phyloP scores from a whole-genome alignment of 2,329 filamentous ascomycete genomes.

The Whalleya microplaca region DNA sequence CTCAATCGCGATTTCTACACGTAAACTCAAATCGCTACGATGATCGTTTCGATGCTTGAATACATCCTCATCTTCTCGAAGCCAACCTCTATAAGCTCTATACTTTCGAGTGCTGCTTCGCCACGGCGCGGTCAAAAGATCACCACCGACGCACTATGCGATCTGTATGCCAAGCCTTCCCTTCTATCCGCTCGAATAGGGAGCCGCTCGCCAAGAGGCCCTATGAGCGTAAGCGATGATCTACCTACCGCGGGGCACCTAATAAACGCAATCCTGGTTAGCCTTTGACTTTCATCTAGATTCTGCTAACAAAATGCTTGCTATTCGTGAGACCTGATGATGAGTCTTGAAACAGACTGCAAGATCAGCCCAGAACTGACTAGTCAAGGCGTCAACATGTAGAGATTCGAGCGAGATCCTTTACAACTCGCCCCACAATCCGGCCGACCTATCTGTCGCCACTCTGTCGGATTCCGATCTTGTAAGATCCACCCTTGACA shows the following conservation, averaged over 20 bases:
- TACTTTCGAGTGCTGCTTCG: not conserved
- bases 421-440: not conserved
- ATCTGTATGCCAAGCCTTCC: not conserved
- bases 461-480: not conserved
- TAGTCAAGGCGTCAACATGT: not conserved
- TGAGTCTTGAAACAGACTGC: not conserved
- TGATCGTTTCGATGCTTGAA: not conserved
- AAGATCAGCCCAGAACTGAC: not conserved
- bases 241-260: not conserved
- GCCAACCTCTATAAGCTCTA: not conserved
- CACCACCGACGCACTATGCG: not conserved
- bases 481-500: not conserved
- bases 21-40: not conserved
- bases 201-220: too few relatives aligned
- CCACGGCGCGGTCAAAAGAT: too few relatives aligned
- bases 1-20: too few relatives aligned
- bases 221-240: not conserved
- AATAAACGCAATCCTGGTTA: not conserved
- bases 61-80: not conserved
- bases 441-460: not conserved
- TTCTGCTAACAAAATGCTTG: not conserved
- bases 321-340: not conserved
- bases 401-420: not conserved
- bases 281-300: not conserved
- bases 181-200: not conserved